Percentiles rank a stretch among this genome's conserved stretches.
Conservation (phyloP, 257 asterid genomes). For the Ligustrum vulgare region DNA sequence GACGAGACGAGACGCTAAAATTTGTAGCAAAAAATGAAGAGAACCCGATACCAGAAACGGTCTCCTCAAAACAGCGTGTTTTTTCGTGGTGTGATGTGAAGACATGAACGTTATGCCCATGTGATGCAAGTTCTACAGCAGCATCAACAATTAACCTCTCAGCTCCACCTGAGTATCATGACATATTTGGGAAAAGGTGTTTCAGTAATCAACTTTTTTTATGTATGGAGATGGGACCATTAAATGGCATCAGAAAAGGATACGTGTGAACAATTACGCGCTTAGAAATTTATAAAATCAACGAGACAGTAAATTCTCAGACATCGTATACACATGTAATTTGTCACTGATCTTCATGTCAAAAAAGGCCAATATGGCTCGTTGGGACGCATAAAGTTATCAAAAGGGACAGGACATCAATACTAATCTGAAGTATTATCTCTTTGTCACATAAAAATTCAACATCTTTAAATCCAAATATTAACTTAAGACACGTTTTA, state of each 20-base stretch:
- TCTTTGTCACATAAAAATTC: background rate
- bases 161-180: constrained; percentile 73
- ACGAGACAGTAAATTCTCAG: background rate
- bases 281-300: constrained; percentile 6
- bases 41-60: constrained; percentile 59
- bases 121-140: constrained; percentile 81
- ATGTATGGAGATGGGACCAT: too few species aligned
- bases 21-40: constrained; percentile 4
- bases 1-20: background rate
- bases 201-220: too few species aligned
- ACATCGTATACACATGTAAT: background rate
- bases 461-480: background rate
- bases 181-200: background rate
- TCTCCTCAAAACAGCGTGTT: constrained; percentile 90
- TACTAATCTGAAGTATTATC: background rate
- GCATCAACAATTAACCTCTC: constrained; percentile 94
- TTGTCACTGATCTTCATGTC: background rate
- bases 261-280: background rate
- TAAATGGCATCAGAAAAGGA: background rate
- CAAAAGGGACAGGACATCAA: too few species aligned
- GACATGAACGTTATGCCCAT: constrained; percentile 78
- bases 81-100: constrained; percentile 49
- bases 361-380: background rate
- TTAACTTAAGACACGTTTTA: too few species aligned
- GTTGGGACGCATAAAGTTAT: background rate